Evolutionary conservation across 495 filamentous ascomycete genomes (phyloP), one percentile per base, ranked within the genome.

Genomic region (Hypoxylon intermedium): DNA sequence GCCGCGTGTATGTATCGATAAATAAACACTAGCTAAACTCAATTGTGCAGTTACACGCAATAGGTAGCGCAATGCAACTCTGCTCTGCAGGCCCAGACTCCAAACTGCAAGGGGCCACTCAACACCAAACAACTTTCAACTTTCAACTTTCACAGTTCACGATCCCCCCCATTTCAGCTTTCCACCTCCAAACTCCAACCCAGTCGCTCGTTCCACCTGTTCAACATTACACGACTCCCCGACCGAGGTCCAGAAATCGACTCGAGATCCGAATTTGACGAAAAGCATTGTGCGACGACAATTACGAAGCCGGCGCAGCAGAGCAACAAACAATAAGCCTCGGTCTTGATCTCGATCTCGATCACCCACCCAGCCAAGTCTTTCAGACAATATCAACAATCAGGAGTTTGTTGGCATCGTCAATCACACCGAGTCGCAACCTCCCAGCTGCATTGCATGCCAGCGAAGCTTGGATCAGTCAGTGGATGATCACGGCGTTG

Each of bases 51-150:
- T 31, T 52, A 50, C 51, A 65, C 61, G 61, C 55, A 65, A 60
- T 59, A 46, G 55, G 61, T 55, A 50, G 60, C 60, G 55, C 55
- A 55, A 58, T n/a, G n/a, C n/a, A n/a, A n/a, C n/a, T n/a, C n/a
- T n/a, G n/a, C 61, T 45, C 43, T 59, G 43, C 49, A 24, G 53
- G 34, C 53, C 50, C 38, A 54, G 34, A 53, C 13, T 31, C 40
- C 30, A 48, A 13, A 24, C 19, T 51, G 33, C 47, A 38, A 26
- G 16, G 7, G 5, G 12, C 34, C n/a, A n/a, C n/a, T n/a, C n/a
- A n/a, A n/a, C n/a, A n/a, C n/a, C n/a, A 13, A 37, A 13, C 11
- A 13, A 13, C 34, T 13, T 3, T 12, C 5, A 11, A 37, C 24
- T 26, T 26, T 26, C 24, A 26, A 26, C 7, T 7, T 26, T 4